phyloP scores from a whole-genome alignment of 371 early-diverging fungal genomes.

The Haplosporangium sp. region DNA sequence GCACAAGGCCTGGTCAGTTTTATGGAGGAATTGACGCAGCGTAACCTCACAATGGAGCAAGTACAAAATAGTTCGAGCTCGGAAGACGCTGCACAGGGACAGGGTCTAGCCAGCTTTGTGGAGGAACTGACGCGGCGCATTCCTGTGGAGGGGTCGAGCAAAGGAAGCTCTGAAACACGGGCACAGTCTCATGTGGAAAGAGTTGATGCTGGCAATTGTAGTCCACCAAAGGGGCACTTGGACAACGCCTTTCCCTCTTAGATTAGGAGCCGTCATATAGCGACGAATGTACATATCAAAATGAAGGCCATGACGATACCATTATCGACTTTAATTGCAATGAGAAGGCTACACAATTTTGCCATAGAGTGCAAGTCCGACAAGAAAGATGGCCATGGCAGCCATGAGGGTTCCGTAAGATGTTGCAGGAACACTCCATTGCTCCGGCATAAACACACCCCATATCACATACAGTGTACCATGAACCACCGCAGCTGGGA shows the following conservation, averaged over 20 bases:
- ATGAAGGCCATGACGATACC: not conserved
- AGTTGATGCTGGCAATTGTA: too few species aligned
- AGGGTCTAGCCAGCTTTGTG: too few species aligned
- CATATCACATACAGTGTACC: constrained; percentile 43
- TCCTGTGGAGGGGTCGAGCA: too few species aligned
- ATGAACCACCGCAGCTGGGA: constrained; percentile 36
- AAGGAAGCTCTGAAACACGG: too few species aligned
- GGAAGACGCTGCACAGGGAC: too few species aligned
- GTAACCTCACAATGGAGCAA: too few species aligned
- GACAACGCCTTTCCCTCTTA: not conserved
- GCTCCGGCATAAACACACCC: constrained; percentile 44
- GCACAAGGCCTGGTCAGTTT: too few species aligned
- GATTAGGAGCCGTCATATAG: not conserved
- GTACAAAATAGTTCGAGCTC: too few species aligned
- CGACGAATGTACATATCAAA: not conserved
- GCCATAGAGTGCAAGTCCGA: constrained; percentile 52
- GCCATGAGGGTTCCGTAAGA: constrained; percentile 51
- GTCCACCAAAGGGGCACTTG: too few species aligned
- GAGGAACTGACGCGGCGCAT: too few species aligned
- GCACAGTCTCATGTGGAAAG: too few species aligned
- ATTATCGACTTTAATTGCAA: not conserved
- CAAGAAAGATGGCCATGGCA: constrained; percentile 38
- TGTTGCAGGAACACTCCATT: constrained; percentile 52
- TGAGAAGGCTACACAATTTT: constrained; percentile 37
- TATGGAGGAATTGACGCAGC: too few species aligned